A percentile compares a stretch with the other conserved stretches of the same genome.
Conservation (phyloP, 2,329 filamentous ascomycete species). For the Talaromyces marneffei region DNA sequence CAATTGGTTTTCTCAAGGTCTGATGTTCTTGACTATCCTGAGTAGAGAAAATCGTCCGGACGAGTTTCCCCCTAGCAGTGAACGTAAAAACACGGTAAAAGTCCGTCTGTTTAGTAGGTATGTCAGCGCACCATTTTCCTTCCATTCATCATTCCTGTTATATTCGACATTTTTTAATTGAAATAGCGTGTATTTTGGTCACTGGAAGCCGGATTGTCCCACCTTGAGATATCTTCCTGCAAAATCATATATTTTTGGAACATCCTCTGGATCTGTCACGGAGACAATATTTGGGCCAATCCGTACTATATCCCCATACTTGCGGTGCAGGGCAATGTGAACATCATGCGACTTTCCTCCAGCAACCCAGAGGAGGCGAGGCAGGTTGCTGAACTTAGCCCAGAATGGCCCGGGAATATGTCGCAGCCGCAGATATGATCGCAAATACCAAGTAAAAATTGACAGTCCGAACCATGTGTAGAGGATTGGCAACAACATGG, state of each 20-base stretch:
- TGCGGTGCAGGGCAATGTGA: constrained; percentile 5
- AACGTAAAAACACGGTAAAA: constrained; percentile 4
- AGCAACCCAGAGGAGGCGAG: not conserved
- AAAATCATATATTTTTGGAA: constrained; percentile 1
- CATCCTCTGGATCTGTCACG: constrained; percentile 2
- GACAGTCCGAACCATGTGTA: not conserved
- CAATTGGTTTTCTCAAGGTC: not conserved
- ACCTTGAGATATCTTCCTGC: constrained; percentile 1
- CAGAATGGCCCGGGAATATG: constrained; percentile 7
- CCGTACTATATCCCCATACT: constrained; percentile 9
- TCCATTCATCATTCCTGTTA: not conserved
- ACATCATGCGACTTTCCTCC: not conserved
- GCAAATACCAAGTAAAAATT: not conserved
- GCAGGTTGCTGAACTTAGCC: not conserved
- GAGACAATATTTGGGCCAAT: constrained; percentile 9
- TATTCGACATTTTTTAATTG: not conserved
- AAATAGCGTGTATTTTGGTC: not conserved
- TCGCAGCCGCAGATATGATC: not conserved
- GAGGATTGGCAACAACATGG: not conserved
- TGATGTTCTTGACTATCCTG: not conserved
- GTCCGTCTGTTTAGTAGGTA: not conserved
- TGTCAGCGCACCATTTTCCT: not conserved
- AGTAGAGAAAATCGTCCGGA: constrained; percentile 4
- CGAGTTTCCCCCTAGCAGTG: not conserved
- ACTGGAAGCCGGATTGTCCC: not conserved